phyloP scores from a whole-genome alignment of 768 basidiomycete species.

The Vararia minispora region DNA sequence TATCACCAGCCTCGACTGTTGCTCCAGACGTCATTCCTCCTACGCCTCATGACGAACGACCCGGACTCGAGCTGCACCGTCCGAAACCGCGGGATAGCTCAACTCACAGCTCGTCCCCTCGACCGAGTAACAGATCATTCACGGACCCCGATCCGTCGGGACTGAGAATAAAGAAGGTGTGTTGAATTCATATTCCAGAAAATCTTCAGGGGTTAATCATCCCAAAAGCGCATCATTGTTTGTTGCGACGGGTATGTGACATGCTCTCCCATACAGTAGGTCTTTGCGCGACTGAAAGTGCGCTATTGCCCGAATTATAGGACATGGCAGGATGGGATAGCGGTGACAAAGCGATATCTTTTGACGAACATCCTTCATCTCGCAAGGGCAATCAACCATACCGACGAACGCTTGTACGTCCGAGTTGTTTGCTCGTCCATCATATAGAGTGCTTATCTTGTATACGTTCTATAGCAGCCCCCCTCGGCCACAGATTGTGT shows the following conservation, averaged over 20 bases:
- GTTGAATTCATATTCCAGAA: not conserved
- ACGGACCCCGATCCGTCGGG: conserved; percentile 1
- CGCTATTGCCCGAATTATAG: conserved; percentile 21
- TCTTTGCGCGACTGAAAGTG: not conserved
- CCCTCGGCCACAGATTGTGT: conserved; percentile 22
- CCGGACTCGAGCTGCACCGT: not conserved
- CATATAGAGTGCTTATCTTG: not conserved
- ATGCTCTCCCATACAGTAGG: not conserved
- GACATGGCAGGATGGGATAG: conserved; percentile 58
- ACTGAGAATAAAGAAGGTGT: conserved; percentile 5
- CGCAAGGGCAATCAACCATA: conserved; percentile 20
- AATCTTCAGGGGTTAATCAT: not conserved
- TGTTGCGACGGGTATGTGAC: conserved; percentile 62
- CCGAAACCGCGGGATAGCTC: no score
- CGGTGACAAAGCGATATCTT: conserved; percentile 19
- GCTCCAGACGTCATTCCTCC: not conserved
- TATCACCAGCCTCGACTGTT: no score
- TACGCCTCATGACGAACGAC: not conserved
- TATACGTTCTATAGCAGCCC: conserved; percentile 9
- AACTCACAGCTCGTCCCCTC: conserved; percentile 2
- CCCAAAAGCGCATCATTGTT: conserved; percentile 52
- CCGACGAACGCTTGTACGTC: conserved; percentile 21
- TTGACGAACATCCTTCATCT: conserved; percentile 23
- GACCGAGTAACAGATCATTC: conserved; percentile 2
- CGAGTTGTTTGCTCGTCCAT: not conserved